These are phyloP conservation scores for Colletotrichum siamense DNA, from an alignment of 2,329 filamentous ascomycete species.

Conservation along the genomic window DNA sequence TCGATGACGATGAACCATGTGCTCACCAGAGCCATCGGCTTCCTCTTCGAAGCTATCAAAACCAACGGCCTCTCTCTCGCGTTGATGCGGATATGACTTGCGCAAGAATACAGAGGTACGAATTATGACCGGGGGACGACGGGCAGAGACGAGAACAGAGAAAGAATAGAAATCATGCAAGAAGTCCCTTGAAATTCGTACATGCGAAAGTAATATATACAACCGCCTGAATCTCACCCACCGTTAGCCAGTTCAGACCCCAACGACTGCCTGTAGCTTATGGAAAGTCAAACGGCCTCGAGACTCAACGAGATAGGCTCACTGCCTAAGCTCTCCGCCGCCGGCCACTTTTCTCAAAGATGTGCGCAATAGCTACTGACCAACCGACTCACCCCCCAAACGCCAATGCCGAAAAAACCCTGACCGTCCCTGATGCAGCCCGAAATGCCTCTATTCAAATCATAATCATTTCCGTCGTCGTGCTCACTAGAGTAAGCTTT, in stretches of 20 bases:
- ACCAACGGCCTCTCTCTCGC: not conserved
- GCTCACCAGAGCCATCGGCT: rapidly evolving
- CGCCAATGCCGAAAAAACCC: not conserved
- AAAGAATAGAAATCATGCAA: not conserved
- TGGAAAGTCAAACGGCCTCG: not conserved
- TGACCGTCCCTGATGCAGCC: not conserved
- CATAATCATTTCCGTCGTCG: not conserved
- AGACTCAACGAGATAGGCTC: not conserved
- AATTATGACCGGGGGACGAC: not conserved
- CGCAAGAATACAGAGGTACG: not conserved
- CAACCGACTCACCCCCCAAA: not conserved
- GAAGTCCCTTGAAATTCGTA: not conserved
- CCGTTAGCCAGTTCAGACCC: not conserved
- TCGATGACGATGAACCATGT: not conserved
- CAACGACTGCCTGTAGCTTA: not conserved
- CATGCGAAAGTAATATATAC: not conserved
- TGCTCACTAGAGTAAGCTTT: not conserved
- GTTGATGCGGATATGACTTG: not conserved
- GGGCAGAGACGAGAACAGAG: not conserved
- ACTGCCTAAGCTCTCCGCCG: not conserved
- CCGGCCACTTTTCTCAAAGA: not conserved
- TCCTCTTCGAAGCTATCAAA: not conserved
- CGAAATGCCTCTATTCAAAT: constrained; percentile 1
- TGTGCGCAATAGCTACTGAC: not conserved
- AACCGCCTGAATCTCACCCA: not conserved